Evolutionary conservation across 192 early-diverging fungal genomes (phyloP), one percentile per base, ranked within the genome.

Genomic region (Neocallimastix lanati): DNA sequence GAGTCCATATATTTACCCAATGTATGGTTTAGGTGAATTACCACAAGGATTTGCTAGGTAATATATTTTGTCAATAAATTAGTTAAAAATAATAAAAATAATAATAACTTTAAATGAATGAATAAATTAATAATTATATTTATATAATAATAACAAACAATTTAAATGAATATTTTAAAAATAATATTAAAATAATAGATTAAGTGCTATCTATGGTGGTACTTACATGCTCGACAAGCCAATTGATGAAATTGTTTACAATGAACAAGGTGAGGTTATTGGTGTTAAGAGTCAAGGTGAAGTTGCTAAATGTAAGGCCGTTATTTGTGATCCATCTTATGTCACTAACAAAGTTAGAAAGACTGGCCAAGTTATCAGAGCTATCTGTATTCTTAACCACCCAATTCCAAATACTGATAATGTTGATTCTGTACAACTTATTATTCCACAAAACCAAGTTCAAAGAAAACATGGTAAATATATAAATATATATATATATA

Each of bases 291-390:
- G 93, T 12, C 96, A 93, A 80, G 92, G 89, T 27, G 93, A 98
- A 87, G 86, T 85, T 28, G 97, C 93, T 29, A 91, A 91, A 76
- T 92, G 93, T 76, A 92, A 93, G 84, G 86, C 90, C 78, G 95
- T 99, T 76, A 97, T 99, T 80, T 93, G 95, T 78, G 98, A 99
- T 85, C 98, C 98, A 78, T 94, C 94, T 21, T 99, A 99, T 85
- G 94, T 96, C 80, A 80, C 84, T 6, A 85, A 87, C 77, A 92
- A 93, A 83, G 95, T 94, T 82, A 92, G 92, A 82, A 92, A 92
- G 82, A 86, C 90, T 18, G 96, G 91, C 38, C 87, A 91, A 28
- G 97, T 98, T 25, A 93, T 99, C 80, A 94, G 98, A 78, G 93
- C 96, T 79, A 98, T 98, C 83, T 99, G 97, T 86, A 85, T 99